Percentiles rank a stretch among this genome's conserved stretches.
Evolutionary conservation across 2,329 filamentous ascomycete genomes (phyloP).

Genomic region (Aureobasidium melanogenum): DNA sequence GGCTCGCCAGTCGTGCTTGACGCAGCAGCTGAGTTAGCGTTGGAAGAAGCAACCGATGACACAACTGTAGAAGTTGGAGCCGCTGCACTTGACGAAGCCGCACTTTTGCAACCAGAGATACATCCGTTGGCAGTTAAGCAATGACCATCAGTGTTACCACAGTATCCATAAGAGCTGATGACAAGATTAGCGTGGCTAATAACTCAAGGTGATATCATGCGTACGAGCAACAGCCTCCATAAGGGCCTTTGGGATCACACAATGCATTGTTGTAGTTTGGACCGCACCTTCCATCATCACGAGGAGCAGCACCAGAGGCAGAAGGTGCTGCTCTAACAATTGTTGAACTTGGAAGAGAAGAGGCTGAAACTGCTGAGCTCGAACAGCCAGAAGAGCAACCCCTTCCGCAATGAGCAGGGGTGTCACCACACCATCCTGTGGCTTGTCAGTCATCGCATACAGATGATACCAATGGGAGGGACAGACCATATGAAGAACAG

Average conservation of each 20-base stretch:
- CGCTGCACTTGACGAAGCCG: slow-evolving; percentile 14
- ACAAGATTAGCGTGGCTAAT: slow-evolving; percentile 9
- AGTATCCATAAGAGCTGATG: slow-evolving; percentile 20
- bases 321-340: not conserved
- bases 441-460: slow-evolving; percentile 14
- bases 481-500: slow-evolving; percentile 32
- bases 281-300: slow-evolving; percentile 33
- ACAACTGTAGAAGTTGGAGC: not conserved
- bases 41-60: slow-evolving; percentile 8
- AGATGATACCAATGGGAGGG: slow-evolving; percentile 11
- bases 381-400: slow-evolving; percentile 30
- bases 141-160: slow-evolving; percentile 26
- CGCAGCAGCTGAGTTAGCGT: slow-evolving; percentile 15
- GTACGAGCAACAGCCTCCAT: slow-evolving; percentile 31
- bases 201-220: not conserved
- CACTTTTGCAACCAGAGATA: slow-evolving; percentile 29
- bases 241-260: slow-evolving; percentile 31
- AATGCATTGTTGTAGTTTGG: slow-evolving; percentile 29
- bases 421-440: slow-evolving; percentile 34
- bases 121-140: slow-evolving; percentile 27
- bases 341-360: not conserved
- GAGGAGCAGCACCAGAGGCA: slow-evolving; percentile 6
- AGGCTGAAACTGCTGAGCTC: slow-evolving; percentile 5
- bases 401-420: slow-evolving; percentile 29
- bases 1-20: slow-evolving; percentile 17